A percentile compares a stretch with the other conserved stretches of the same genome.
phyloP scores from a whole-genome alignment of 352 stramenopile genomes.

The Globisporangium solare region DNA sequence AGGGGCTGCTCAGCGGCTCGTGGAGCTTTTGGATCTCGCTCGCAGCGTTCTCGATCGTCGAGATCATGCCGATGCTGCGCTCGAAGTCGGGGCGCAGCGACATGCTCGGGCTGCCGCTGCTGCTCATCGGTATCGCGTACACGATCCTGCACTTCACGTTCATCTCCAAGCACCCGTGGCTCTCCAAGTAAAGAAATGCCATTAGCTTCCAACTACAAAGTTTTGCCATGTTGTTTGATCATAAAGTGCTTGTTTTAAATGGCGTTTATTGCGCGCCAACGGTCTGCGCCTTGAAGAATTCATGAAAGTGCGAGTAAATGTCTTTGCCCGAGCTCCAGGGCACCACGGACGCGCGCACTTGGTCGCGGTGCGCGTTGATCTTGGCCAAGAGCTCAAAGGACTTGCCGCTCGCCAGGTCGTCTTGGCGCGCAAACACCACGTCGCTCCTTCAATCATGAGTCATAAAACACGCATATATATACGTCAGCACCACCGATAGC shows the following conservation, averaged over 20 bases:
- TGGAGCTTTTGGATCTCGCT: constrained; percentile 67
- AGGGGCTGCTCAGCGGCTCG: constrained; percentile 49
- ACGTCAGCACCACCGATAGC: too few relatives aligned
- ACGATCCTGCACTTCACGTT: constrained; percentile 47
- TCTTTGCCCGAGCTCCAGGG: constrained; percentile 49
- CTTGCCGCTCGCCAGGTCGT: constrained; percentile 18
- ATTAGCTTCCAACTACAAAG: too few relatives aligned
- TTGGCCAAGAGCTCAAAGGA: constrained; percentile 29
- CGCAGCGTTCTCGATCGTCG: constrained; percentile 37
- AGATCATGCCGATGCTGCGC: constrained; percentile 33
- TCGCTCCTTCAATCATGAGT: constrained; percentile 40
- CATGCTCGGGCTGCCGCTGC: constrained; percentile 35
- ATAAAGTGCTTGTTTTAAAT: too few relatives aligned
- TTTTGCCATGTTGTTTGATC: too few relatives aligned
- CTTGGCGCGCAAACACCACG: constrained; percentile 44
- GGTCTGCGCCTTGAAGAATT: constrained; percentile 15
- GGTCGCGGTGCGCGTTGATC: constrained; percentile 29
- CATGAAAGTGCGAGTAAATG: constrained; percentile 32
- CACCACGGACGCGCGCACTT: constrained; percentile 31
- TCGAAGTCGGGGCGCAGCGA: constrained; percentile 33
- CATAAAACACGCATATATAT: not conserved
- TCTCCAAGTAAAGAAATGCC: constrained; percentile 17
- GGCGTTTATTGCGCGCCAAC: too few relatives aligned
- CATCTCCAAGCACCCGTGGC: constrained; percentile 52
- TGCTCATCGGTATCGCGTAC: constrained; percentile 48